Percentiles rank a stretch among this genome's conserved stretches.
Conservation (phyloP, 1,139 yeast species). For the Blastobotrys indianensis region DNA sequence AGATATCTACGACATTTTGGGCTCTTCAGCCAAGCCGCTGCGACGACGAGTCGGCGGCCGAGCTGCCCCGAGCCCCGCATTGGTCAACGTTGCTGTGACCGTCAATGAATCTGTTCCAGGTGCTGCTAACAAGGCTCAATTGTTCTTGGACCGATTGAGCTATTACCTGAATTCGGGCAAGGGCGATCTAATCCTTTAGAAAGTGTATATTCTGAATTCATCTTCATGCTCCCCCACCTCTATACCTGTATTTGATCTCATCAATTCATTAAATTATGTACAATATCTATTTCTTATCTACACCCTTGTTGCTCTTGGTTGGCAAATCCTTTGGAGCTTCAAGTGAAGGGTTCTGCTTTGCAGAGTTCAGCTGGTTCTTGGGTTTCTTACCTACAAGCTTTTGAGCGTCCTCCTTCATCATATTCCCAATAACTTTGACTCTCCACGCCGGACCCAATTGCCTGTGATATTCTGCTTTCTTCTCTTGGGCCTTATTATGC, state of each 20-base stretch:
- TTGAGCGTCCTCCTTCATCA: slow-evolving; percentile 33
- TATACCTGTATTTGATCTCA: background rate
- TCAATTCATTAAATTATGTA: slow-evolving; percentile 2
- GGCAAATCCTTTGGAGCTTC: background rate
- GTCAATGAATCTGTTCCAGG: slow-evolving; percentile 43
- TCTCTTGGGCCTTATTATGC: slow-evolving; percentile 27
- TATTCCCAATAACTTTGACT: slow-evolving; percentile 30
- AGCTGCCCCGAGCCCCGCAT: slow-evolving; percentile 20
- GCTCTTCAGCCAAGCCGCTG: slow-evolving; percentile 21
- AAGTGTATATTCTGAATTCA: background rate
- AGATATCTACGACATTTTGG: slow-evolving; percentile 45
- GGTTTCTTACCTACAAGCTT: slow-evolving; percentile 13
- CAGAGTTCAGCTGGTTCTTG: background rate
- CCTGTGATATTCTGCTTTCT: slow-evolving; percentile 32
- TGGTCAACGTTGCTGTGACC: slow-evolving; percentile 41
- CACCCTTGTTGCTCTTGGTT: background rate
- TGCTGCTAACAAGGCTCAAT: slow-evolving; percentile 42
- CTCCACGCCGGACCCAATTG: slow-evolving; percentile 38
- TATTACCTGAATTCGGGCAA: slow-evolving; percentile 28
- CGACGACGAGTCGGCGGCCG: slow-evolving; percentile 24
- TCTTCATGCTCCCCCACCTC: background rate
- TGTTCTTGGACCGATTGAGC: slow-evolving; percentile 31
- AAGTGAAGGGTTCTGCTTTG: background rate
- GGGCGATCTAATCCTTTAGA: slow-evolving; percentile 21
- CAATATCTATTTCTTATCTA: background rate